Conservation (phyloP, 2,329 filamentous ascomycete genomes). For the Paecilomyces fulvus region DNA sequence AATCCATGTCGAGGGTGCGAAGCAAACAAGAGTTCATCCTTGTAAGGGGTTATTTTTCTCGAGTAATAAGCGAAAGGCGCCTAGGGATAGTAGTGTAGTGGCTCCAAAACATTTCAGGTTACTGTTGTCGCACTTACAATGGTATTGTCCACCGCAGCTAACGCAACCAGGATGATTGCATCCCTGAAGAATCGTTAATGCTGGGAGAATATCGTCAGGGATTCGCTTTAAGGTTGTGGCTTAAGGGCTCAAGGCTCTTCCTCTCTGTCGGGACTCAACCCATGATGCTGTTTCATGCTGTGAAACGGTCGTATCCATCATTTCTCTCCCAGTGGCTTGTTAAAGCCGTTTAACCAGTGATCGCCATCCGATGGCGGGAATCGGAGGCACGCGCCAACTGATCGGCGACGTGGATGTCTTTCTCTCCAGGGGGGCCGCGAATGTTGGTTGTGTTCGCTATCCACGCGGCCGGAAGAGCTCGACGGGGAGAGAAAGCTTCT, state of each 20-base stretch:
- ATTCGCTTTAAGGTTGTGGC: constrained; percentile 2
- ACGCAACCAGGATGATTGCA: background rate
- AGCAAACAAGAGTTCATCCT: no score
- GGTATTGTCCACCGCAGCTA: background rate
- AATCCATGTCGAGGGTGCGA: no score
- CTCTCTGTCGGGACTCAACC: background rate
- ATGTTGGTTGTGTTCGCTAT: background rate
- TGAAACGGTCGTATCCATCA: background rate
- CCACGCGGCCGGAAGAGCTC: background rate
- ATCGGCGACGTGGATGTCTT: background rate
- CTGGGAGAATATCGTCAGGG: background rate
- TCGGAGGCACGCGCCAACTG: background rate
- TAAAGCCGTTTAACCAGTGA: background rate
- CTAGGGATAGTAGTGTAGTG: no score
- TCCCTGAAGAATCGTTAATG: background rate
- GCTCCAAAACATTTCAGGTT: background rate
- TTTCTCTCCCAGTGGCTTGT: background rate
- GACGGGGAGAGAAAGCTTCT: background rate
- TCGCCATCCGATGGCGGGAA: background rate
- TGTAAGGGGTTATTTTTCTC: no score
- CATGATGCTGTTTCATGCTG: background rate
- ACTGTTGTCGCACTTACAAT: background rate
- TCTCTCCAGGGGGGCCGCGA: background rate
- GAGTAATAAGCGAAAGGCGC: no score
- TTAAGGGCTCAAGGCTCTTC: background rate